These are phyloP conservation scores for Boletus subcaerulescens DNA, from an alignment of 768 basidiomycete genomes.

Conservation along the genomic window DNA sequence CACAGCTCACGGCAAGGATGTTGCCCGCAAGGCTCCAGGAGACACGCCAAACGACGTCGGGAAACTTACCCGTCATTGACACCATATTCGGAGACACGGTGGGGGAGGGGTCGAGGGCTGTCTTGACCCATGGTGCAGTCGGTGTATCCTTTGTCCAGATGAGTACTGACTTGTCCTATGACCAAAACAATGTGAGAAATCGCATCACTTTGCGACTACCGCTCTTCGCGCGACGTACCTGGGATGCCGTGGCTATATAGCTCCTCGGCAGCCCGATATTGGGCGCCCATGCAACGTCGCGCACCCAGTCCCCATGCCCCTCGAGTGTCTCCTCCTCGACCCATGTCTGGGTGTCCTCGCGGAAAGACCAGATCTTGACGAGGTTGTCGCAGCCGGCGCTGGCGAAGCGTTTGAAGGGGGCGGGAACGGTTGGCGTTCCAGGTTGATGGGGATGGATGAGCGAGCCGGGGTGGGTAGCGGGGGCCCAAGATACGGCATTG, in stretches of 20 bases:
- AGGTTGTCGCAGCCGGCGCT: slow-evolving; percentile 96
- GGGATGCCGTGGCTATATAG: slow-evolving; percentile 95
- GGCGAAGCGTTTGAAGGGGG: slow-evolving; percentile 88
- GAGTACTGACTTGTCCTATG: slow-evolving; percentile 76
- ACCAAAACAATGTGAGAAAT: not conserved
- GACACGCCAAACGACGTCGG: slow-evolving; percentile 98
- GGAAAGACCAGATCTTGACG: slow-evolving; percentile 91
- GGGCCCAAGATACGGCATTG: slow-evolving; percentile 97
- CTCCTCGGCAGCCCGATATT: slow-evolving; percentile 92
- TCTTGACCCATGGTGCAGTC: slow-evolving; percentile 74
- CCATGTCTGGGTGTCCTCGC: slow-evolving; percentile 87
- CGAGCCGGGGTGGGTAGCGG: slow-evolving; percentile 82
- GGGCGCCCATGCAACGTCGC: slow-evolving; percentile 99
- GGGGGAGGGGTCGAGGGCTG: slow-evolving; percentile 69
- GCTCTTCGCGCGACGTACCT: slow-evolving; percentile 41
- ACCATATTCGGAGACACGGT: slow-evolving; percentile 43
- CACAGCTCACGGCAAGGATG: slow-evolving; percentile 92
- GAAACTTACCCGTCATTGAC: slow-evolving; percentile 73
- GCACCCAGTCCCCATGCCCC: slow-evolving; percentile 96
- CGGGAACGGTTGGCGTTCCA: slow-evolving; percentile 32
- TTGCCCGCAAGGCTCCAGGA: slow-evolving; percentile 98
- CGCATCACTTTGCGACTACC: not conserved
- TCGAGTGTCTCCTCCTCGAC: slow-evolving; percentile 86
- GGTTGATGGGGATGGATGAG: slow-evolving; percentile 70
- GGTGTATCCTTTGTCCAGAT: slow-evolving; percentile 89